Evolutionary conservation across 352 stramenopile genomes (phyloP), one percentile per base, ranked within the genome.

Genomic region (Pythium sukuiense): DNA sequence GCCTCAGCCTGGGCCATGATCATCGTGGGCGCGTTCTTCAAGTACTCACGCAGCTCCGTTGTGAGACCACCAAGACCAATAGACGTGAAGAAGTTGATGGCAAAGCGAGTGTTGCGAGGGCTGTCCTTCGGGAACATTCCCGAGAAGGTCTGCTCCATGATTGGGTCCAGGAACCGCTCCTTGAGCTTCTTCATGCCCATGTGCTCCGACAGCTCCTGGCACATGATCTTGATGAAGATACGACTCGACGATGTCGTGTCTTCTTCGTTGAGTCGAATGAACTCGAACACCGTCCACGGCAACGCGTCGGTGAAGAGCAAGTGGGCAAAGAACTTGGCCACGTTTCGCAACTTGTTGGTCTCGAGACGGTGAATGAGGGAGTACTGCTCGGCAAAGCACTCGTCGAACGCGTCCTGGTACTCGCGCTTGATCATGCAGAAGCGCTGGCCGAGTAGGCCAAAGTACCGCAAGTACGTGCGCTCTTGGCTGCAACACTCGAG

Each of bases 141-240:
- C 12, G 76, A 84, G 60, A 99, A 99, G 65, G 89, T 97, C 14
- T 90, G 65, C 65, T 81, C 67, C 93, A 98, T 97, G 70, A 91
- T 90, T 27, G 85, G 76, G 63, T 98, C 93, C 32, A 97, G 74
- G 76, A 99, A 99, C 8, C 97, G 86, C 55, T 97, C 79, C 72
- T 98, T 98, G 45, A 99, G 77, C 57, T 90, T 98, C 60, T 88
- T 89, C 55, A 99, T 90, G 32, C 97, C 97, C 67, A 99, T 83
- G 54, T 98, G 92, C 76, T 99, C 93, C 27, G 95, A 96, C 20
- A 99, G 92, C 72, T 99, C 97, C 73, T 99, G 97, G 41, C 95
- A 94, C 37, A 99, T 76, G 71, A 99, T 99, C 85, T 99, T 99
- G 72, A 99, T 96, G 72, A 99, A 99, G 74, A 99, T 99, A 77